These are phyloP conservation scores for Mallotus japonicus DNA, from an alignment of 441 rosid species.

Conservation along the genomic window DNA sequence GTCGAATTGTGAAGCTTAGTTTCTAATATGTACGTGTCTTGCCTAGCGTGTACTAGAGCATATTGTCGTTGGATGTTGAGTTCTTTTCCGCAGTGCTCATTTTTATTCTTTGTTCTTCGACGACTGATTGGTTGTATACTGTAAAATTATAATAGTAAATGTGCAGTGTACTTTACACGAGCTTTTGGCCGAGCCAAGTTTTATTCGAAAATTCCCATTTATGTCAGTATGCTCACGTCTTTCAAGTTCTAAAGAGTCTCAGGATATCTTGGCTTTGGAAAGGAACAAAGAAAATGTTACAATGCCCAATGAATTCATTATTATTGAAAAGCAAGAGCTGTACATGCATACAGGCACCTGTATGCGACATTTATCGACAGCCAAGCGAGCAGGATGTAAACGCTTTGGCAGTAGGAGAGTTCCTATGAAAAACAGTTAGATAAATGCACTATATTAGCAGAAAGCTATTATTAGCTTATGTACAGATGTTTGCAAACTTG, in stretches of 20 bases:
- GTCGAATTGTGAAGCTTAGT: constrained; percentile 12
- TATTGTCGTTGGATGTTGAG: background rate
- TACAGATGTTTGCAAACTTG: background rate
- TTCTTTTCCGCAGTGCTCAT: constrained; percentile 4
- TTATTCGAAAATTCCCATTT: background rate
- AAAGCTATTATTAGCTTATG: constrained; percentile 5
- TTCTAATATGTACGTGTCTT: constrained; percentile 19
- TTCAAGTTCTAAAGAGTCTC: too few relatives aligned
- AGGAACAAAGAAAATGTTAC: too few relatives aligned
- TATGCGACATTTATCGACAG: background rate
- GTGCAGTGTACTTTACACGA: background rate
- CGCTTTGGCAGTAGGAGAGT: constrained; percentile 2
- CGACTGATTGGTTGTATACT: too few relatives aligned
- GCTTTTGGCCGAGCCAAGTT: background rate
- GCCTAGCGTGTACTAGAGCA: background rate
- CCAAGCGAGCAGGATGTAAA: background rate
- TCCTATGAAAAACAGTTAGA: constrained; percentile 4
- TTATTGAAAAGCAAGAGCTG: background rate
- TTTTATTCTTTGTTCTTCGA: background rate
- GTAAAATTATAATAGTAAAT: too few relatives aligned
- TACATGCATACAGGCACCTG: constrained; percentile 8
- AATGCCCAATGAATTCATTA: too few relatives aligned
- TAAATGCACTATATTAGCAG: constrained; percentile 1
- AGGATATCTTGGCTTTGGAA: too few relatives aligned
- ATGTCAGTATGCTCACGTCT: too few relatives aligned